A percentile compares a stretch with the other conserved stretches of the same genome.
Conservation (phyloP, 768 basidiomycete species). For the Termitomyces sp. region DNA sequence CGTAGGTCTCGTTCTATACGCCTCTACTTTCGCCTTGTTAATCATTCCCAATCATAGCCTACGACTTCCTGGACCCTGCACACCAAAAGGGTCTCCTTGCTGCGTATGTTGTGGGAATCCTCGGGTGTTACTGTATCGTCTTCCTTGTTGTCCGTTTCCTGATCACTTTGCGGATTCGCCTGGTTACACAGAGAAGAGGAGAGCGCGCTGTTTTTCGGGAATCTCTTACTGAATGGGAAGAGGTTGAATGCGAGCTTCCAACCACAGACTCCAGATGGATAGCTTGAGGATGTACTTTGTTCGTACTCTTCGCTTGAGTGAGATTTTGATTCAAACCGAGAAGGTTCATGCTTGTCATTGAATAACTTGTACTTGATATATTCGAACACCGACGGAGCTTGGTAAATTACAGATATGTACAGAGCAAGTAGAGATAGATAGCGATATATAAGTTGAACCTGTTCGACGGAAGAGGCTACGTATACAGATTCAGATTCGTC, state of each 20-base stretch:
- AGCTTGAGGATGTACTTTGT: not conserved
- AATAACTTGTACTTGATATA: not conserved
- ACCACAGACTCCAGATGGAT: not conserved
- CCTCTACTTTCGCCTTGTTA: not conserved
- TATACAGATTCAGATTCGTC: not conserved
- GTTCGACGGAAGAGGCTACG: not conserved
- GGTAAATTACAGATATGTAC: not conserved
- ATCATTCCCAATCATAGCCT: conserved; percentile 34
- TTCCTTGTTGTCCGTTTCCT: conserved; percentile 43
- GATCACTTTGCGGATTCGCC: conserved; percentile 29
- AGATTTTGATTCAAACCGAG: not conserved
- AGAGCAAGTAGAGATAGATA: not conserved
- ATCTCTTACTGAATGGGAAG: conserved; percentile 40
- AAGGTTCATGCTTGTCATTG: not conserved
- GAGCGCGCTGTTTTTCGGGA: conserved; percentile 11
- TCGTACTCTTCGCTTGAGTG: not conserved
- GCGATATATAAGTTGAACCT: not conserved
- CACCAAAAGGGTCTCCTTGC: conserved; percentile 39
- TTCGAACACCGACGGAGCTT: not conserved
- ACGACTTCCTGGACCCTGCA: conserved; percentile 57
- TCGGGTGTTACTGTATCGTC: conserved; percentile 40
- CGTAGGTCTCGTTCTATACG: conserved; percentile 31
- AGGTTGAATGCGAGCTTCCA: conserved; percentile 21
- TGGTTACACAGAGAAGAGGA: conserved; percentile 16
- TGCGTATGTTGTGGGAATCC: conserved; percentile 59